A percentile compares a stretch with the other conserved stretches of the same genome.
Evolutionary conservation across 208 protist genomes (phyloP).

Genomic region (Trypanosoma caninum): DNA sequence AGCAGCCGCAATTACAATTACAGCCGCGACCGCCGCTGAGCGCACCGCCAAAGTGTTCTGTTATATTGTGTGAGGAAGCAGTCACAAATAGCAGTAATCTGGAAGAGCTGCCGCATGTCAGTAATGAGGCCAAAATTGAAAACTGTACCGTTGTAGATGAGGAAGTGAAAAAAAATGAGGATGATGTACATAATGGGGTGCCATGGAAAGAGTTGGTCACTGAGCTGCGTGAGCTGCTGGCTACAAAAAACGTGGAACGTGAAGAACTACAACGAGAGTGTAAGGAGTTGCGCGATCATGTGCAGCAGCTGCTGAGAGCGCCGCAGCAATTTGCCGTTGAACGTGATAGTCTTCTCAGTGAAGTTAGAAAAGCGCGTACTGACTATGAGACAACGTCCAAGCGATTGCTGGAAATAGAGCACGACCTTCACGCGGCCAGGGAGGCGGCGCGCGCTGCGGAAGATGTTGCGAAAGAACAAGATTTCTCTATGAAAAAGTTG

Average conservation of each 20-base stretch:
- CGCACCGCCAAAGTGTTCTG: too few relatives aligned
- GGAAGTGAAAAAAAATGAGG: background rate
- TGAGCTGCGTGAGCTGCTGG: conserved; percentile 21
- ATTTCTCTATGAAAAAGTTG: too few relatives aligned
- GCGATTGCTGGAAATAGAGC: background rate
- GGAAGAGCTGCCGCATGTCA: too few relatives aligned
- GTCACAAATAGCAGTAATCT: too few relatives aligned
- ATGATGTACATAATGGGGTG: too few relatives aligned
- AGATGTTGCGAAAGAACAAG: too few relatives aligned
- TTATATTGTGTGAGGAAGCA: too few relatives aligned
- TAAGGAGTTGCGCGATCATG: background rate
- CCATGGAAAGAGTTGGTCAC: conserved; percentile 12
- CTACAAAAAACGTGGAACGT: conserved; percentile 22
- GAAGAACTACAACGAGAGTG: conserved; percentile 4
- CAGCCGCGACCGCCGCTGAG: too few relatives aligned
- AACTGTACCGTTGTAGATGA: too few relatives aligned
- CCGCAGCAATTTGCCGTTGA: conserved; percentile 5
- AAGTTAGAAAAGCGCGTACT: conserved; percentile 4
- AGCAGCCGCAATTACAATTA: too few relatives aligned
- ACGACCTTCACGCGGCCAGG: conserved; percentile 2
- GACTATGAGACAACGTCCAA: background rate
- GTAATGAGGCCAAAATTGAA: too few relatives aligned
- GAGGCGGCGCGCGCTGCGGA: background rate
- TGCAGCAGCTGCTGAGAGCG: conserved; percentile 12
- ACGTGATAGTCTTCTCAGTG: background rate